Evolutionary conservation across 1,139 yeast species (phyloP), one percentile per base, ranked within the genome.

Genomic region (Williopsis jadinii): DNA sequence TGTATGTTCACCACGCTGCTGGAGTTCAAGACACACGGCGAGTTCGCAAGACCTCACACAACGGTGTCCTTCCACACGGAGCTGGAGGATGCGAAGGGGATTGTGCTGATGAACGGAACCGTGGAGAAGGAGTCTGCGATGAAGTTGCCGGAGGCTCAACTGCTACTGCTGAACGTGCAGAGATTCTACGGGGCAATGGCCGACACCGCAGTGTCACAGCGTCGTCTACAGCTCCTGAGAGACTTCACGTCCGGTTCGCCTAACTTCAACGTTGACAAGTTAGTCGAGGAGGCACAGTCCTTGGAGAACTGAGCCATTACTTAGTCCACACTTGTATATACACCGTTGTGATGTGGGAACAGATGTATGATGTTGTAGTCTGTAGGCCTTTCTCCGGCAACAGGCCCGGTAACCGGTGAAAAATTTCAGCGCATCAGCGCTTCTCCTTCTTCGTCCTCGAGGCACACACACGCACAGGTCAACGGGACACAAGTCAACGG

Each of bases 1-100:
- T 86, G 95, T 60, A 75, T 94, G 75, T 69, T 94, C 54, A 94
- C 98, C 2, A 80, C 97, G 0, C 72, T 94, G 48, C 94, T 95
- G 1, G 98, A 94, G 62, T 94, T 79, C 64, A 90, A 92, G 61
- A 73, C 88, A 32, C 97, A 92, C 58, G 79, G 78, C 47, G 97
- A 90, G 57, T 94, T 72, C 62, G 95, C 98, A 11, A 81, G 86
- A 56, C 98, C 98, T 1, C 98, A 94, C 60, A 88, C 97, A 1
- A 85, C 95, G 0, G 67, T 92, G 49, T 78, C 80, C 62, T 84
- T 92, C 71, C 97, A 92, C 64, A 78, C 81, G 41, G 97, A 94
- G 43, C 65, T 92, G 41, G 68, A 71, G 6, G 69, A 73, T 1
- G 71, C 72, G 14, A 82, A 84, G 51, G 79, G 71, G 1, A 47